These are phyloP conservation scores for Tylopilus felleus DNA, from an alignment of 768 basidiomycete species.

Conservation along the genomic window DNA sequence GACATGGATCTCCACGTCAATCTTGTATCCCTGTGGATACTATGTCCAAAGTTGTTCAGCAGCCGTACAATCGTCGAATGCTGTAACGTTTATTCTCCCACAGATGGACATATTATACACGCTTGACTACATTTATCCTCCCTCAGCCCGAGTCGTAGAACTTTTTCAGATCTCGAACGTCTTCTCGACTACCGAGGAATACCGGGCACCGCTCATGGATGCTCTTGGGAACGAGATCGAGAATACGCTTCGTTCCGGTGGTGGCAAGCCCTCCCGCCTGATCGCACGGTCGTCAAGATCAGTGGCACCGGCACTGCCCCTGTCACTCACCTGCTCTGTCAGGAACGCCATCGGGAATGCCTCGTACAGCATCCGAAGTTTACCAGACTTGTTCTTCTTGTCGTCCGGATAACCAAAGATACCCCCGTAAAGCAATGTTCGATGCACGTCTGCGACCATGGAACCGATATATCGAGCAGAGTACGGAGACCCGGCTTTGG, in stretches of 20 bases:
- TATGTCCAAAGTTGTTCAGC: not conserved
- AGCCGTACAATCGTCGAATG: not conserved
- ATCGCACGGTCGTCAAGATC: constrained; percentile 2
- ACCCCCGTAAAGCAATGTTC: constrained; percentile 94
- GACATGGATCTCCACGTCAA: not conserved
- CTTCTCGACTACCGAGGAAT: constrained; percentile 91
- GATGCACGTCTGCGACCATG: constrained; percentile 98
- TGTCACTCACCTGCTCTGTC: constrained; percentile 75
- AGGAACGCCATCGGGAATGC: constrained; percentile 98
- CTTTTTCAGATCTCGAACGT: constrained; percentile 85
- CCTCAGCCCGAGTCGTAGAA: constrained; percentile 66
- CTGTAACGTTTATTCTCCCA: not conserved
- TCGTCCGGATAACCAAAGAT: constrained; percentile 99
- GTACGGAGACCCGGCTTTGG: constrained; percentile 73
- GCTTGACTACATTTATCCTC: constrained; percentile 1
- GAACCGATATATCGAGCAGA: constrained; percentile 94
- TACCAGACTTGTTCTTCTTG: constrained; percentile 96
- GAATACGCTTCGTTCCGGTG: constrained; percentile 88
- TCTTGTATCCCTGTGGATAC: not conserved
- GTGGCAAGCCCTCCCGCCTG: constrained; percentile 96
- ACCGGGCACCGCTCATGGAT: constrained; percentile 94
- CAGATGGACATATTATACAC: constrained; percentile 6
- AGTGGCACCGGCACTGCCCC: not conserved
- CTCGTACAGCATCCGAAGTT: constrained; percentile 92
- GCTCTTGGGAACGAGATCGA: constrained; percentile 81